Percentiles rank a stretch among this genome's conserved stretches.
phyloP scores from a whole-genome alignment of 2,329 filamentous ascomycete genomes.

The Cladosporium sp. region DNA sequence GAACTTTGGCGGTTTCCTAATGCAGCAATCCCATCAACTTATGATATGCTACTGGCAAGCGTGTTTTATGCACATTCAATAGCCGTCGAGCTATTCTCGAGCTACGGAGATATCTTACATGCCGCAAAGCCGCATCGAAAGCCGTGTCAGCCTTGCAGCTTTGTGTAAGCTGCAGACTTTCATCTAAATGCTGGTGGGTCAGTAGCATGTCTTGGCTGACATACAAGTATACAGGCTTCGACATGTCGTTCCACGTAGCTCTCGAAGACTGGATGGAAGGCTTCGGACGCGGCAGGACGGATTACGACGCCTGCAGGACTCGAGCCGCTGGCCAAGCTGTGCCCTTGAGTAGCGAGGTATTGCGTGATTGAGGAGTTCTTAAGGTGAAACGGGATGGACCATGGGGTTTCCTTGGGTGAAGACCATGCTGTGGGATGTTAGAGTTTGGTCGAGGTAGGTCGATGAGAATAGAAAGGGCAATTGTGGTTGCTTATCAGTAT shows the following conservation, averaged over 20 bases:
- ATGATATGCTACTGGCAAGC: not conserved
- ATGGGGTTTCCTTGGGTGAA: not conserved
- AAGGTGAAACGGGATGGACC: not conserved
- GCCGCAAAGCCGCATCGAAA: not conserved
- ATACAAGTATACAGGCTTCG: not conserved
- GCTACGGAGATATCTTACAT: not conserved
- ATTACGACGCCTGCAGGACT: slow-evolving; percentile 3
- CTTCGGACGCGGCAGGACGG: not conserved
- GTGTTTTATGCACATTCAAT: not conserved
- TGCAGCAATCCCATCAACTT: not conserved
- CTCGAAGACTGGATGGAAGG: not conserved
- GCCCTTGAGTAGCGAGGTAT: not conserved
- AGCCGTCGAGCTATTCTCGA: not conserved
- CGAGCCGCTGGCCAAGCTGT: not conserved
- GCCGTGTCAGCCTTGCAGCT: slow-evolving; percentile 12
- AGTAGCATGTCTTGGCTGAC: not conserved
- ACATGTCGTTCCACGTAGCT: not conserved
- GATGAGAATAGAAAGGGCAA: not conserved
- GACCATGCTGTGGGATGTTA: not conserved
- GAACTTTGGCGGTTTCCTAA: not conserved
- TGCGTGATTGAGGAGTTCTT: not conserved
- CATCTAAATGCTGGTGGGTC: not conserved
- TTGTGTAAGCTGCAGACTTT: slow-evolving; percentile 1
- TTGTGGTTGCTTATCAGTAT: not conserved
- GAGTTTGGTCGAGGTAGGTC: not conserved